Evolutionary conservation across 257 asterid species (phyloP), one percentile per base, ranked within the genome.

Genomic region (Orobanche coerulescens): DNA sequence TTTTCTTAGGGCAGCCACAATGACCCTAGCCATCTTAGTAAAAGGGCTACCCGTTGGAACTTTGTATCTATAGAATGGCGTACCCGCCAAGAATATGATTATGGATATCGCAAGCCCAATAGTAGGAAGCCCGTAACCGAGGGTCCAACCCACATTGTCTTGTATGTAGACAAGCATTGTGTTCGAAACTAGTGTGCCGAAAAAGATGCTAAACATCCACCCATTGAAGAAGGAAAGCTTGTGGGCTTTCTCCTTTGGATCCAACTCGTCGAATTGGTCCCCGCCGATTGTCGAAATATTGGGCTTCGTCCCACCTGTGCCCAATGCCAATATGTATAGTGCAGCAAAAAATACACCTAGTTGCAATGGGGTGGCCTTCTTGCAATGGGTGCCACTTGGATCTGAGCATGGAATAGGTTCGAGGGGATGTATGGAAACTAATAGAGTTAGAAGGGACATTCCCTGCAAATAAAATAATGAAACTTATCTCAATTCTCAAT

Each of bases 291-390:
- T 49, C 15, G 56, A 49, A 16, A 49, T 49, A 2, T 49, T 49
- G 16, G 97, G 97, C 73, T 91, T 91, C 15, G 95, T 87, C 7
- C 96, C 95, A 5, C 97, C 97, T 0, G 96, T 88, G 47, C 95
- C 98, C 9, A 92, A 0, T 2, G 98, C 90, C 42, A 88, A 25
- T 7, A 70, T 82, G 72, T 88, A 85, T 46, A 92, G 94, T 12
- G 95, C 95, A 40, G 76, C 87, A 36, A 78, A 92, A 71, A 71
- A 88, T 0, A 88, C 82, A 13, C 30, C 83, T 16, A 81, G 5
- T 60, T 92, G 96, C 12, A 82, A 4, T 15, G 90, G 24, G 4
- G 90, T 74, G 15, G 88, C 75, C 78, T 81, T 78, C 6, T 64
- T 14, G 81, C 94, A 85, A 46, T 53, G 72, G 12, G 55, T 12